Evolutionary conservation across 768 basidiomycete species (phyloP).

Genomic region (Tylopilus plumbeoviolaceoides): DNA sequence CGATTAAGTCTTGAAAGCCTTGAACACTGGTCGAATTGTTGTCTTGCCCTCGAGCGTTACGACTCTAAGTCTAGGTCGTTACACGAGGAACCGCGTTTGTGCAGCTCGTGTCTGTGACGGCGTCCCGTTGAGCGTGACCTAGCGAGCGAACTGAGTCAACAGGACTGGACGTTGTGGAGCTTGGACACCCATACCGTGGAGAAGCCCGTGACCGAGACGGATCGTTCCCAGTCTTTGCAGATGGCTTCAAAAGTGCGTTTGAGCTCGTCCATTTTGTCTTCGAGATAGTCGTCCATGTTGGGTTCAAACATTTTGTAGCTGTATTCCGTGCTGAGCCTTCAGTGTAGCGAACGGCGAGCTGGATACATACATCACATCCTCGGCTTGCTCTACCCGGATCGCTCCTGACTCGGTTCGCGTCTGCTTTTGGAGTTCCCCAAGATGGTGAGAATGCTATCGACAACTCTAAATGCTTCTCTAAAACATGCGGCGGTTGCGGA

Average conservation of each 20-base stretch:
- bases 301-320: constrained; percentile 94
- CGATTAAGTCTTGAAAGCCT: no score
- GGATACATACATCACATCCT: constrained; percentile 75
- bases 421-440: constrained; percentile 25
- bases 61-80: no score
- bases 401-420: constrained; percentile 8
- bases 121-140: no score
- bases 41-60: no score
- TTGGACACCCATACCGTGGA: no score
- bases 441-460: constrained; percentile 66
- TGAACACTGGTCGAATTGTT: no score
- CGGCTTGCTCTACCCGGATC: constrained; percentile 52
- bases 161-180: no score
- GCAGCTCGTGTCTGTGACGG: no score
- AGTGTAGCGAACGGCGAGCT: constrained; percentile 1
- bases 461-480: constrained; percentile 82
- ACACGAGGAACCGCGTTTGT: no score
- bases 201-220: constrained; percentile 24
- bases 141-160: no score
- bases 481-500: constrained; percentile 87
- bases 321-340: constrained; percentile 1
- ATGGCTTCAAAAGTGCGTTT: constrained; percentile 71
- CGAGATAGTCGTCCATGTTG: constrained; percentile 97
- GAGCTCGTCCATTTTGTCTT: constrained; percentile 84
- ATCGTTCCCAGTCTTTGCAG: constrained; percentile 76